Conservation (phyloP, 2,329 filamentous ascomycete species). For the Akanthomyces dipterigenus region DNA sequence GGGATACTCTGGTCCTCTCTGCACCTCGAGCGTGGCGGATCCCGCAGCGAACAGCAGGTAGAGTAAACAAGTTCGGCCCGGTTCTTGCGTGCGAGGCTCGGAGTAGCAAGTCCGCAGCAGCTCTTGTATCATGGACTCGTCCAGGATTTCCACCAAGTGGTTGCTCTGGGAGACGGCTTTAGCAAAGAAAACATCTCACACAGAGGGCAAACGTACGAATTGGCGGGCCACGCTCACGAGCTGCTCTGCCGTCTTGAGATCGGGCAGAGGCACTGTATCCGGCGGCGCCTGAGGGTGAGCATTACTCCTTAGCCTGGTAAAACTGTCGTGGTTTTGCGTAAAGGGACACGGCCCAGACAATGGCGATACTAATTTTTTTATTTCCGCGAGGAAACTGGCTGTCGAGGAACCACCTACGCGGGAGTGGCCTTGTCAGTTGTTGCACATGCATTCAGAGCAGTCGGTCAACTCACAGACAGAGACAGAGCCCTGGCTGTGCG, state of each 20-base stretch:
- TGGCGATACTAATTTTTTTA: conserved; percentile 53
- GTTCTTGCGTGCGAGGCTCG: conserved; percentile 42
- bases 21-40: neutral
- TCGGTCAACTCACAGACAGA: neutral
- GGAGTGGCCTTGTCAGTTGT: conserved; percentile 23
- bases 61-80: conserved; percentile 50
- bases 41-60: conserved; percentile 59
- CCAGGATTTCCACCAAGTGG: conserved; percentile 55
- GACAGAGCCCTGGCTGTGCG: neutral
- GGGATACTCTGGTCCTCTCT: neutral
- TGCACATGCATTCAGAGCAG: neutral
- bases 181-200: neutral
- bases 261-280: conserved; percentile 47
- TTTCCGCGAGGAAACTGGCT: conserved; percentile 52
- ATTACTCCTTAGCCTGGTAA: neutral
- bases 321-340: conserved; percentile 44
- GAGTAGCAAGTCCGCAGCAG: conserved; percentile 47
- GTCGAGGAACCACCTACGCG: conserved; percentile 59
- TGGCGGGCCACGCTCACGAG: conserved; percentile 13
- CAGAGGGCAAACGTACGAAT: neutral
- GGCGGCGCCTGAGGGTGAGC: conserved; percentile 37
- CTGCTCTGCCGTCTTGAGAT: conserved; percentile 45
- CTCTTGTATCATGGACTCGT: conserved; percentile 41
- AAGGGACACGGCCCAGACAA: conserved; percentile 49
- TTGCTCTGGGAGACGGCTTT: conserved; percentile 39